Conservation (phyloP, 1,284 basidiomycete species). For the Psilocybe mexicana region DNA sequence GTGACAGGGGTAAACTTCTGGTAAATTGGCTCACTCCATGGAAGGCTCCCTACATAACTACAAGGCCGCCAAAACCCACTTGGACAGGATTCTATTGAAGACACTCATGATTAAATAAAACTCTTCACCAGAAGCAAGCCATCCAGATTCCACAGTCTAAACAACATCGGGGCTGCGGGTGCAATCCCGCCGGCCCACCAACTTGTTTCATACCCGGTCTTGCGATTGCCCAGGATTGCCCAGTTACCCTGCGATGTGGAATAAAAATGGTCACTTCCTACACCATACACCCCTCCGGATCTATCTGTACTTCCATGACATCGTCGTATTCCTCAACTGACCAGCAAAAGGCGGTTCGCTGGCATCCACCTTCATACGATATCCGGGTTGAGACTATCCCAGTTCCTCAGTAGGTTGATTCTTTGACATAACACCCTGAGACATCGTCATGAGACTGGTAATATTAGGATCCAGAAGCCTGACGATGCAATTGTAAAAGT, state of each 20-base stretch:
- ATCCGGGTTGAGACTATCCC: constrained; percentile 62
- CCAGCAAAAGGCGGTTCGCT: constrained; percentile 51
- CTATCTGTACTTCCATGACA: neutral
- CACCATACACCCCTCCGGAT: neutral
- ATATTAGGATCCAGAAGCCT: constrained; percentile 58
- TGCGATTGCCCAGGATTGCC: no score
- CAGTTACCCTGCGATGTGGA: neutral
- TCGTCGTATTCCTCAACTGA: constrained; percentile 7
- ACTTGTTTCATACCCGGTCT: neutral
- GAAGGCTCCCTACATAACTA: no score
- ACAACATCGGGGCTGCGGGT: neutral
- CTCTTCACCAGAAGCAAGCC: no score
- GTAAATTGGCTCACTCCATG: no score
- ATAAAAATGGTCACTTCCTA: neutral
- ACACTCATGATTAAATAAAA: no score
- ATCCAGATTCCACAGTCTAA: neutral
- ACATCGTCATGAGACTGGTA: neutral
- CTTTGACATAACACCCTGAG: neutral
- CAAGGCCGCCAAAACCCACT: no score
- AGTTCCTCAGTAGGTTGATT: constrained; percentile 50
- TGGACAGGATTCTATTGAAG: no score
- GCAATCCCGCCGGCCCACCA: constrained; percentile 4
- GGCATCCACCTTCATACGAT: constrained; percentile 68
- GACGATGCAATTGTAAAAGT: constrained; percentile 79
- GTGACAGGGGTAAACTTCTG: no score